Evolutionary conservation across 371 early-diverging fungal genomes (phyloP).

Genomic region (Actinomucor elegans): DNA sequence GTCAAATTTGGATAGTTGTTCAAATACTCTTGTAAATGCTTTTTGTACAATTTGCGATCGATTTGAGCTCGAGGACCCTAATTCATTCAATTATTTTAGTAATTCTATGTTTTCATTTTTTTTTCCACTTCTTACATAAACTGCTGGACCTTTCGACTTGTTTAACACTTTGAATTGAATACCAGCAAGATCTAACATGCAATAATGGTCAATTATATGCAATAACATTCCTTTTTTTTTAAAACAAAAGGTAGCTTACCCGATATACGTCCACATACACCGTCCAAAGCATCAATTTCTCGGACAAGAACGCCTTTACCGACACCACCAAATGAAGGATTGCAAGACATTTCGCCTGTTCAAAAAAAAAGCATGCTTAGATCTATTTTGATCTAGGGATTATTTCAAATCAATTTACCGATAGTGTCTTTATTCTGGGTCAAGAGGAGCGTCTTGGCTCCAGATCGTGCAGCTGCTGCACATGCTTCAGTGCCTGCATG

Average conservation of each 20-base stretch:
- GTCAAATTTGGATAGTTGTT: constrained; percentile 70
- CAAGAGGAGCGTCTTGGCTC: constrained; percentile 75
- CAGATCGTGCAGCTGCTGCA: constrained; percentile 81
- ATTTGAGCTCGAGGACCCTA: constrained; percentile 85
- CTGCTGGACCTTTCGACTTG: constrained; percentile 85
- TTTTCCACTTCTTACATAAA: constrained; percentile 55
- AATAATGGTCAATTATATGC: neutral
- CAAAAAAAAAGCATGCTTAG: neutral
- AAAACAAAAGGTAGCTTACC: constrained; percentile 22
- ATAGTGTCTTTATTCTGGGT: constrained; percentile 80
- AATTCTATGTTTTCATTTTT: neutral
- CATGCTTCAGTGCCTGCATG: constrained; percentile 89
- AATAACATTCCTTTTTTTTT: neutral
- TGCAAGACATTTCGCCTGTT: constrained; percentile 85
- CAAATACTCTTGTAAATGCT: constrained; percentile 67
- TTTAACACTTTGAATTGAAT: constrained; percentile 87
- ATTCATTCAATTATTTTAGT: neutral
- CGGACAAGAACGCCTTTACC: constrained; percentile 83
- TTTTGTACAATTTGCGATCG: constrained; percentile 79
- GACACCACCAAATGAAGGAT: constrained; percentile 87
- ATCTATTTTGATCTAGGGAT: no score
- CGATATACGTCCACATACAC: constrained; percentile 77
- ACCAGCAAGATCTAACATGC: constrained; percentile 67
- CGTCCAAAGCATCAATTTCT: constrained; percentile 87
- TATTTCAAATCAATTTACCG: constrained; percentile 39